phyloP scores from a whole-genome alignment of 768 basidiomycete genomes.

The Rhodotorula kratochvilovae region DNA sequence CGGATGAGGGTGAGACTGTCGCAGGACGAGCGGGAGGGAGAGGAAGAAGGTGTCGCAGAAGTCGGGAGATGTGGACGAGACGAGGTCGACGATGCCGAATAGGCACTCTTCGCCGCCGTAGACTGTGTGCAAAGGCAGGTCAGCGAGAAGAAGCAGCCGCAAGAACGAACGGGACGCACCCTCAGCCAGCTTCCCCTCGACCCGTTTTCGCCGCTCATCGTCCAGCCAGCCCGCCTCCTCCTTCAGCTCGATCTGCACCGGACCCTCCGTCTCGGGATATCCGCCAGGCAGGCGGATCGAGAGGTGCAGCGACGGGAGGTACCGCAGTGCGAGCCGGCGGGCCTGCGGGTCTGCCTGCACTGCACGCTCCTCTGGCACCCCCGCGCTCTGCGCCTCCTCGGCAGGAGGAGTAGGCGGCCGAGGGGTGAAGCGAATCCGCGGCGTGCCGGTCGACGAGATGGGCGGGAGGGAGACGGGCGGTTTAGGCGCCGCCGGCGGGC shows the following conservation, averaged over 20 bases:
- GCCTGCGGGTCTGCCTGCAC: no score
- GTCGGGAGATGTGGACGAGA: constrained; percentile 8
- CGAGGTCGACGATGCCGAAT: constrained; percentile 16
- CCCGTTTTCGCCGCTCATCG: background rate
- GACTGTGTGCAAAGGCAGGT: background rate
- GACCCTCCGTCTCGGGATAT: constrained; percentile 22
- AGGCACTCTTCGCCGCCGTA: constrained; percentile 32
- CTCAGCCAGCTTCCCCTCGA: background rate
- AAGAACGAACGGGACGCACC: background rate
- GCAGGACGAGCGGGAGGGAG: constrained; percentile 10
- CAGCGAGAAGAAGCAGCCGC: background rate
- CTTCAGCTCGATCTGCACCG: background rate
- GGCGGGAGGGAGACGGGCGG: background rate
- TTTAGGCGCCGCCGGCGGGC: background rate
- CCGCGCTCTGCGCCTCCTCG: background rate
- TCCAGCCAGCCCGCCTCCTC: constrained; percentile 2
- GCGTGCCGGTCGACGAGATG: background rate
- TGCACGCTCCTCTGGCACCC: background rate
- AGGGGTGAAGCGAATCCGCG: constrained; percentile 15
- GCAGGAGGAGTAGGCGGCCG: background rate
- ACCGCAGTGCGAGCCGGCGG: background rate
- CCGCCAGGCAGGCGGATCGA: background rate
- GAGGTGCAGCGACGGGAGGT: constrained; percentile 18
- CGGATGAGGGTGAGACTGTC: background rate
- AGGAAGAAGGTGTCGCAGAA: constrained; percentile 8